phyloP scores from a whole-genome alignment of 78 protist species.

The slime mould (Dictyostelium discoideum) region dicty_2.7 NC_007090.3:641001-641500 shows the following conservation, averaged over 20 bases:
- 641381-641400: constrained; percentile 5
- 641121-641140: constrained; percentile 40
- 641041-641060: no score
- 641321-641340: not conserved
- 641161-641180: no score
- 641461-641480: not conserved
- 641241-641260: not conserved
- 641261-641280: not conserved
- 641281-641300: not conserved
- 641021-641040: no score
- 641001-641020: no score
- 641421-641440: not conserved
- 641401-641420: not conserved
- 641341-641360: not conserved
- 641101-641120: constrained; percentile 7
- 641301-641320: not conserved
- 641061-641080: not conserved
- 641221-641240: not conserved
- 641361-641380: not conserved
- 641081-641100: not conserved
- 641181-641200: not conserved
- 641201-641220: not conserved
- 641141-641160: not conserved
- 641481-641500: not conserved
- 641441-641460: not conserved